Base-by-base conservation (phyloP, 495 filamentous ascomycete genomes). In the Thozetella sp. region DNA sequence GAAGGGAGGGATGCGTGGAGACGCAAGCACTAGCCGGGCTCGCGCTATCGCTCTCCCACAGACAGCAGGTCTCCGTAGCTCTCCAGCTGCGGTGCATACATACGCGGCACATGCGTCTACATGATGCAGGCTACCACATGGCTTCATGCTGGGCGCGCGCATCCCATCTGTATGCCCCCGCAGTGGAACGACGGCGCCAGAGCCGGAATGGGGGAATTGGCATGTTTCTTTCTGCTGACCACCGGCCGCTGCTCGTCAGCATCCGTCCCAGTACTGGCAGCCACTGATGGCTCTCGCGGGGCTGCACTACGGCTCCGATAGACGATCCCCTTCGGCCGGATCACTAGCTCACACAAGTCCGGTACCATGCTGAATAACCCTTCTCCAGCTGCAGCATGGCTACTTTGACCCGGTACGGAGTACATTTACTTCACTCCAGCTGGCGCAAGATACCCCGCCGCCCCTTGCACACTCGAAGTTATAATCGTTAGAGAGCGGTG, bases 41-140 rank as follows among this genome's bases (percentile, higher is more conserved):
- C 30, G 30, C 30, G 30, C 30, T 37, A 37, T 37, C 43, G 43
- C 43, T 15, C 43, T 48, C 12, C 20, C 43, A 20, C 43, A 10
- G n/a, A 20, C 43, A 10, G n/a, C n/a, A n/a, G n/a, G n/a, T n/a
- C n/a, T n/a, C n/a, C n/a, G n/a, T n/a, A n/a, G n/a, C n/a, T n/a
- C n/a, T n/a, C n/a, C n/a, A n/a, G n/a, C n/a, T n/a, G n/a, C n/a
- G n/a, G n/a, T n/a, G n/a, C n/a, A n/a, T n/a, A n/a, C n/a, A n/a
- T n/a, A n/a, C n/a, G n/a, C n/a, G n/a, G n/a, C 20, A 48, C 43
- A 48, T 48, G 20, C 20, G 43, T n/a, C 43, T 48, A 48, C 43
- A 48, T 48, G 43, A 48, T 48, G 43, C 43, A 48, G 43, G 43
- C 20, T n/a, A 20, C 43, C 43, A 48, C 43, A 48, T 48, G 43